Base-by-base conservation (phyloP, 2,329 filamentous ascomycete species). In the Penicillium concentricum region DNA sequence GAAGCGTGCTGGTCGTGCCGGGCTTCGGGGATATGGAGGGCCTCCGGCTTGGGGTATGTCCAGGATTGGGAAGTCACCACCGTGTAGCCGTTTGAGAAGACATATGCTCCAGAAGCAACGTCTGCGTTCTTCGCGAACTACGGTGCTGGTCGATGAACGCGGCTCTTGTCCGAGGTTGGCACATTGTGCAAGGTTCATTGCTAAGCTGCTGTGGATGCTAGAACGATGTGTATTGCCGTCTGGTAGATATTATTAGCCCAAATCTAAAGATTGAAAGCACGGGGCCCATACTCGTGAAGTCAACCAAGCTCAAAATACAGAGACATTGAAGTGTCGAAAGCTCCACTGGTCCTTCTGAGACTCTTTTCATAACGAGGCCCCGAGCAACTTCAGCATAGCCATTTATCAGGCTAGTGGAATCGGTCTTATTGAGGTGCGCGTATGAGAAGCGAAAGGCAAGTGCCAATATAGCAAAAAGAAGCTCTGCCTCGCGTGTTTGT, bases 141-240 rank as follows among this genome's bases (percentile, higher is more conserved):
- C 51, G 3, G 56, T 56, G 24, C 58, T 64, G 13, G 63, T 59
- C 9, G 52, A 38, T 3, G 58, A 41, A 26, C 65, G 61, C 5
- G 66, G 54, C 58, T 79, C 77, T 4, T 70, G 68, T n/a, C 72
- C 73, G 6, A 81, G 67, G 43, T 76, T 77, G 5, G 78, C 76
- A 58, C 75, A 78, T 48, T 78, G 74, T 10, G 77, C 76, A 15
- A 81, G 61, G 43, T 77, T 76, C 71, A 78, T 76, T 1, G 78
- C 78, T 20, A 79, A 65, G 45, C 76, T 78, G 57, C 73, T 76
- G 55, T 78, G 74, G 4, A 77, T 72, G 51, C 74, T 78, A 39
- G 78, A 75, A 44, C 76, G 72, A 56, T 75, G 70, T 18, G 76
- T 76, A 52, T 78, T 77, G n/a, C 78, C 76, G 67, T 79, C 78